These are phyloP conservation scores for Lepraria neglecta DNA, from an alignment of 495 filamentous ascomycete species.

Conservation along the genomic window DNA sequence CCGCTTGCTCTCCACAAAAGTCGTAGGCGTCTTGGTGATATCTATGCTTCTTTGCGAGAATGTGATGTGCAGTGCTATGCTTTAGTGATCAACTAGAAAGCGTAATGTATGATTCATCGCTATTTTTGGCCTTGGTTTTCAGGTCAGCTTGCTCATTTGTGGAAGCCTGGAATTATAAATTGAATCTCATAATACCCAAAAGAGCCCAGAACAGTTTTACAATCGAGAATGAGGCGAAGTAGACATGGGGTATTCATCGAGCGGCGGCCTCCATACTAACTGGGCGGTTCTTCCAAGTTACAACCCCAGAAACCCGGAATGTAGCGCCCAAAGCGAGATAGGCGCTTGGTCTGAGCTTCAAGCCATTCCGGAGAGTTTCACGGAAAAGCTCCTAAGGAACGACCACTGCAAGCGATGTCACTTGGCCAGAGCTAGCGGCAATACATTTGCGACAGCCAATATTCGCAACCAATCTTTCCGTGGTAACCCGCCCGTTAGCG, in stretches of 20 bases:
- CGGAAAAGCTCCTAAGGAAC: background rate
- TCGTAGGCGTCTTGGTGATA: background rate
- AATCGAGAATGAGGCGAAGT: background rate
- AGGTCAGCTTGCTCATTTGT: background rate
- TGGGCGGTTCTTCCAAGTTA: background rate
- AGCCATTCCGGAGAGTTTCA: background rate
- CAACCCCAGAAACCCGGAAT: background rate
- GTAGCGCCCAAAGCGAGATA: background rate
- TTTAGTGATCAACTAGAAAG: background rate
- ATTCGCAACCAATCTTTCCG: background rate
- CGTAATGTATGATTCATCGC: background rate
- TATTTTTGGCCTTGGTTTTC: background rate
- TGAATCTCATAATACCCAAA: background rate
- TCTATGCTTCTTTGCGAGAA: background rate
- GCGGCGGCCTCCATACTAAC: background rate
- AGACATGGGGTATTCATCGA: background rate
- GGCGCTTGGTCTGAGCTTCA: background rate
- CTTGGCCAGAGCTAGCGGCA: conserved; percentile 10
- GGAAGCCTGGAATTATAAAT: too few relatives aligned
- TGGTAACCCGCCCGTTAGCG: background rate
- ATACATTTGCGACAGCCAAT: background rate
- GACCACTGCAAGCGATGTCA: background rate
- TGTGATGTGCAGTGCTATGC: background rate
- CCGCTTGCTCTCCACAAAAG: background rate
- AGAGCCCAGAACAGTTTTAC: background rate